A percentile compares a stretch with the other conserved stretches of the same genome.
These are phyloP conservation scores for Pseudoperonospora humuli DNA, from an alignment of 352 stramenopile species.

Conservation along the genomic window DNA sequence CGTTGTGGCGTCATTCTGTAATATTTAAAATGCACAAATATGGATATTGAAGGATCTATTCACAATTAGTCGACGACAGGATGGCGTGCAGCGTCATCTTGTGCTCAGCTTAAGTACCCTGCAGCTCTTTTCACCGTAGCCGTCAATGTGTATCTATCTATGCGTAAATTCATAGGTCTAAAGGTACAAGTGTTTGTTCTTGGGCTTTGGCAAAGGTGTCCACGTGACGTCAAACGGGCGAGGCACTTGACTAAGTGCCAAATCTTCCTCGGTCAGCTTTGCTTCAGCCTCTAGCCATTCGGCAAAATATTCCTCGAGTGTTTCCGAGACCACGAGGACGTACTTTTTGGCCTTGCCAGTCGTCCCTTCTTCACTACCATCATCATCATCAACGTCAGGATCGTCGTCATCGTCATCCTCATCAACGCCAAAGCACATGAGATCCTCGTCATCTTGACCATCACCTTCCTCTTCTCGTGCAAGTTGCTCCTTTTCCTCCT, in stretches of 20 bases:
- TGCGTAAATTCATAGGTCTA: conserved; percentile 24
- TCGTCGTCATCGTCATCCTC: conserved; percentile 7
- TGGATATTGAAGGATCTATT: conserved; percentile 30
- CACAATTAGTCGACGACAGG: conserved; percentile 10
- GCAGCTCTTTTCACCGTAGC: conserved; percentile 8
- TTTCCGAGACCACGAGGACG: conserved; percentile 14
- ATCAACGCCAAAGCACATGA: conserved; percentile 17
- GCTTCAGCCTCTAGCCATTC: conserved; percentile 29
- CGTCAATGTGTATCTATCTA: conserved; percentile 10
- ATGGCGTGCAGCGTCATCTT: conserved; percentile 7
- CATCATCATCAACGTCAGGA: conserved; percentile 8
- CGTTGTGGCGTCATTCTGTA: neutral
- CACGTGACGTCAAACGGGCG: conserved; percentile 73
- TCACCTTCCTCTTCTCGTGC: conserved; percentile 24
- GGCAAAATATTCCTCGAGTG: conserved; percentile 39
- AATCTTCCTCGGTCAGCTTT: conserved; percentile 30
- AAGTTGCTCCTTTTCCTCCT: conserved; percentile 14
- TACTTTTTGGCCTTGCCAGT: conserved; percentile 17
- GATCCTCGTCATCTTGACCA: conserved; percentile 16
- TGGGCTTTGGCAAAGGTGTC: conserved; percentile 42
- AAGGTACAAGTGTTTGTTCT: conserved; percentile 79
- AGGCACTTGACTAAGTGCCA: conserved; percentile 31
- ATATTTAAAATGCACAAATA: conserved; percentile 23
- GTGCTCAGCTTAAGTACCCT: conserved; percentile 9
- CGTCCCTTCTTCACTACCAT: conserved; percentile 29